Evolutionary conservation across 2,329 filamentous ascomycete species (phyloP).

Genomic region (Boeremia lycopersici): DNA sequence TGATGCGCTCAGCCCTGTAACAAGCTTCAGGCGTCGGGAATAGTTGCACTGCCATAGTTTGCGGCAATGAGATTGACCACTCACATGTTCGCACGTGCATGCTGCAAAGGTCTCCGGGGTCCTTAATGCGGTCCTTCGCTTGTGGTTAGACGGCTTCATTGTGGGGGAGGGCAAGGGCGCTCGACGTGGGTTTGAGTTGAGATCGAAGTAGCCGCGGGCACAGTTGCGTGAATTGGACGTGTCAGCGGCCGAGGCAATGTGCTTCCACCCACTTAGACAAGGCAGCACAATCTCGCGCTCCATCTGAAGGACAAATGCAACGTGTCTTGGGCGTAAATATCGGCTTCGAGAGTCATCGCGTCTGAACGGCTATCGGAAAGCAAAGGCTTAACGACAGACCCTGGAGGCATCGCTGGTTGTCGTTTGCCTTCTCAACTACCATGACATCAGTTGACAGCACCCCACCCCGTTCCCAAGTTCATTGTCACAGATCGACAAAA

Average conservation of each 20-base stretch:
- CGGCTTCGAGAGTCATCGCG: constrained; percentile 4
- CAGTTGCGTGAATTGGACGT: background rate
- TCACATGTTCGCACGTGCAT: constrained; percentile 8
- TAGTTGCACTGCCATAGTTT: background rate
- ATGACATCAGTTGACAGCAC: constrained; percentile 2
- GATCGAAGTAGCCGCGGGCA: background rate
- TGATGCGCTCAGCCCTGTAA: constrained; percentile 7
- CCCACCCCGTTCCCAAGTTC: background rate
- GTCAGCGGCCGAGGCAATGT: constrained; percentile 4
- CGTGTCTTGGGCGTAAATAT: background rate
- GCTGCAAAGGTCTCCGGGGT: background rate
- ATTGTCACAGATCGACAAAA: background rate
- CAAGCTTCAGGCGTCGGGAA: constrained; percentile 1
- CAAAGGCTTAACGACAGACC: constrained; percentile 2
- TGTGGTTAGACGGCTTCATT: background rate
- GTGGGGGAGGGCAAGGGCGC: constrained; percentile 8
- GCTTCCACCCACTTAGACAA: background rate
- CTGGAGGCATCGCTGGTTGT: background rate
- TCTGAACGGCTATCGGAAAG: constrained; percentile 13
- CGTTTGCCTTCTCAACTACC: constrained; percentile 4
- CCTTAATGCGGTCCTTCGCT: background rate
- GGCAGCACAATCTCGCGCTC: background rate
- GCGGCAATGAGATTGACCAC: constrained; percentile 4
- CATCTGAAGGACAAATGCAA: background rate
- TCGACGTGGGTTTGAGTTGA: constrained; percentile 3